A percentile compares a stretch with the other conserved stretches of the same genome.
phyloP scores from a whole-genome alignment of 2,329 filamentous ascomycete species.

The Hirsutella minnesotensis region DNA sequence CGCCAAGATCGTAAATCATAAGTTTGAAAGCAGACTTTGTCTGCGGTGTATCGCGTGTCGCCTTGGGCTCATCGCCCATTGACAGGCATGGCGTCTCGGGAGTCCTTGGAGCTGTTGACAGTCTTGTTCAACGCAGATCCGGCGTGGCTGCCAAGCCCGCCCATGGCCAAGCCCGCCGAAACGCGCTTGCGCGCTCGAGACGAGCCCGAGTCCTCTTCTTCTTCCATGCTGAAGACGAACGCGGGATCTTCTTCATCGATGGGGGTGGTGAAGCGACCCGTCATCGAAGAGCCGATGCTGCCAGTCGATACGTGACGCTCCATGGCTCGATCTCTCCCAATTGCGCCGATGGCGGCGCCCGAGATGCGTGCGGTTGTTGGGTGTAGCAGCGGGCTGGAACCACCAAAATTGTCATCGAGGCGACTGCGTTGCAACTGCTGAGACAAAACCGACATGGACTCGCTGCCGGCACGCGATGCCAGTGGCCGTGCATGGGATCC shows the following conservation, averaged over 20 bases:
- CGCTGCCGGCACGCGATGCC: constrained; percentile 28
- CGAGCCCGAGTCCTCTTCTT: constrained; percentile 40
- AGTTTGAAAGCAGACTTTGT: neutral
- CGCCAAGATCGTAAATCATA: neutral
- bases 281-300: constrained; percentile 41
- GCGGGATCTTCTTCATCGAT: constrained; percentile 54
- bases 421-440: constrained; percentile 52
- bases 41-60: neutral
- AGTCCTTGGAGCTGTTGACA: constrained; percentile 13
- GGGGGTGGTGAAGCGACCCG: constrained; percentile 48
- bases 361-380: constrained; percentile 31
- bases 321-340: constrained; percentile 29
- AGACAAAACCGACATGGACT: constrained; percentile 45
- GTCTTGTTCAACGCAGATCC: constrained; percentile 19
- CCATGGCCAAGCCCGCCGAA: constrained; percentile 29
- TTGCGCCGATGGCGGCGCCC: constrained; percentile 24
- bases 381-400: constrained; percentile 37
- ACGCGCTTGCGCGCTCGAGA: constrained; percentile 35
- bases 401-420: constrained; percentile 33
- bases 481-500: constrained; percentile 27
- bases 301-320: constrained; percentile 50
- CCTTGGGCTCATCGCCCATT: constrained; percentile 16
- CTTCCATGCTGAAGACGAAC: constrained; percentile 56
- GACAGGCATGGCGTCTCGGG: constrained; percentile 16
- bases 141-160: constrained; percentile 30